These are phyloP conservation scores for Gossypium lobatum DNA, from an alignment of 441 rosid genomes.

Conservation along the genomic window DNA sequence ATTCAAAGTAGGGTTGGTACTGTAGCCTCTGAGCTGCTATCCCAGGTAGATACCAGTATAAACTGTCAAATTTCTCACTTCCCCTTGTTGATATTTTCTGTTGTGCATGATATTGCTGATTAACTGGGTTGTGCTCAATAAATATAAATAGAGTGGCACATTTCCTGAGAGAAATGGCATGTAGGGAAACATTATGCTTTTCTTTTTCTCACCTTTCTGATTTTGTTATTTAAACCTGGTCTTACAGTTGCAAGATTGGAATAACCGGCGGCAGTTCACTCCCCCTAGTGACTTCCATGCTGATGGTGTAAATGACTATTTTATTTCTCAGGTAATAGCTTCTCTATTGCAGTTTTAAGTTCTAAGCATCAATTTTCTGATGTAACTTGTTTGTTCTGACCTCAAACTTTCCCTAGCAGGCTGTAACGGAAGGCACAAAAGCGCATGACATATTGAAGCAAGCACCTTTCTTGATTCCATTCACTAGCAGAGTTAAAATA, in stretches of 20 bases:
- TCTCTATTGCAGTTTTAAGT: slow-evolving; percentile 20
- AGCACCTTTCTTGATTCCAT: slow-evolving; percentile 97
- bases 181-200: slow-evolving; percentile 7
- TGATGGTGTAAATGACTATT: slow-evolving; percentile 78
- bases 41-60: slow-evolving; percentile 95
- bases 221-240: too few species aligned
- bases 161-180: too few species aligned
- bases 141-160: too few species aligned
- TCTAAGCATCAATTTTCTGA: too few species aligned
- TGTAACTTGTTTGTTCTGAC: slow-evolving; percentile 26
- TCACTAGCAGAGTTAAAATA: slow-evolving; percentile 94
- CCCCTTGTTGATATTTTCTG: too few species aligned
- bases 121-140: not conserved
- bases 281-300: slow-evolving; percentile 89
- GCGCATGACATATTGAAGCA: slow-evolving; percentile 89
- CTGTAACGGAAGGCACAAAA: slow-evolving; percentile 88
- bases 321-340: slow-evolving; percentile 86
- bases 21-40: slow-evolving; percentile 84
- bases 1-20: slow-evolving; percentile 66
- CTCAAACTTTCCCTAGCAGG: slow-evolving; percentile 48
- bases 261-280: slow-evolving; percentile 75
- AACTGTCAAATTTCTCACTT: too few species aligned
- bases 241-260: slow-evolving; percentile 95
- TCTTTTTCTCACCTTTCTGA: slow-evolving; percentile 13
- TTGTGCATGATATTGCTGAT: too few species aligned